Conservation (phyloP, 805 yeast species). For the Komagataella pseudopastoris region DNA sequence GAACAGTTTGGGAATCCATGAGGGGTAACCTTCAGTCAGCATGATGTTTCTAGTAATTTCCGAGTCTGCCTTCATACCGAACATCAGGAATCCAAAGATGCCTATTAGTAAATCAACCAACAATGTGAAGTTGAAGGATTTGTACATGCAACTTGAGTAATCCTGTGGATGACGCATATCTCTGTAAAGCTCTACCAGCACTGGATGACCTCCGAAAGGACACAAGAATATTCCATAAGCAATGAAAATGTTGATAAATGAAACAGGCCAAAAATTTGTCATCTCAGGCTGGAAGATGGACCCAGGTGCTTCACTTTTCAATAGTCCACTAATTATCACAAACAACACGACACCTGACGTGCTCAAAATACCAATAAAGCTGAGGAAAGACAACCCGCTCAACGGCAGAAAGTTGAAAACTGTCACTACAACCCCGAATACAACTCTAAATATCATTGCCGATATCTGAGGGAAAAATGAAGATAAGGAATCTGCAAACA, state of each 20-base stretch:
- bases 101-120: slow-evolving; percentile 53
- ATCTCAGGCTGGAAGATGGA: slow-evolving; percentile 52
- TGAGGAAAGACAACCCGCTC: slow-evolving; percentile 53
- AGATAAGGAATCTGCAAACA: slow-evolving; percentile 48
- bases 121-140: slow-evolving; percentile 49
- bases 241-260: slow-evolving; percentile 35
- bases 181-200: slow-evolving; percentile 57
- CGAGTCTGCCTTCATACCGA: slow-evolving; percentile 33
- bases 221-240: slow-evolving; percentile 61
- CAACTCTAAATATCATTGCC: slow-evolving; percentile 24
- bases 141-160: slow-evolving; percentile 35
- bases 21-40: slow-evolving; percentile 30
- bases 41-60: slow-evolving; percentile 38
- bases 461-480: slow-evolving; percentile 30
- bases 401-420: slow-evolving; percentile 55
- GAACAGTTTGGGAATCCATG: slow-evolving; percentile 32
- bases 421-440: slow-evolving; percentile 25
- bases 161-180: slow-evolving; percentile 61
- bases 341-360: slow-evolving; percentile 51
- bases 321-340: slow-evolving; percentile 50
- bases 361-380: slow-evolving; percentile 57
- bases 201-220: slow-evolving; percentile 80
- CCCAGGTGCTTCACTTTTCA: slow-evolving; percentile 55
- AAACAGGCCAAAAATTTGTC: slow-evolving; percentile 54
- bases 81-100: slow-evolving; percentile 49